Percentiles rank a stretch among this genome's conserved stretches.
phyloP scores from a whole-genome alignment of 176 grass and related monocot species.

The Oryza glumipatula region DNA sequence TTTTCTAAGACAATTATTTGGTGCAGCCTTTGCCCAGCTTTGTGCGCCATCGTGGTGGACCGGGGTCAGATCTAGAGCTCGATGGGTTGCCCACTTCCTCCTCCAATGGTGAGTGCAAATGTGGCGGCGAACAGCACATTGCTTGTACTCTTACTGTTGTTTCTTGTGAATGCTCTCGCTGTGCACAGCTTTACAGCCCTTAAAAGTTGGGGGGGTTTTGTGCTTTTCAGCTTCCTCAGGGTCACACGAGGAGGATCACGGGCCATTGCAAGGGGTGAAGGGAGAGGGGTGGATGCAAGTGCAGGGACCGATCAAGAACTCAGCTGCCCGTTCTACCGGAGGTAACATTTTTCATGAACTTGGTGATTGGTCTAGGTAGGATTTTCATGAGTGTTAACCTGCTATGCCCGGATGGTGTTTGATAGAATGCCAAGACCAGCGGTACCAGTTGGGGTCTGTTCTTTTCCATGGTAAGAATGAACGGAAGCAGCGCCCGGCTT shows the following conservation, averaged over 20 bases:
- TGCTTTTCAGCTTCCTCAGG: slow-evolving; percentile 43
- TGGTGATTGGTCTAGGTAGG: not conserved
- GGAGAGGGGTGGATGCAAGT: slow-evolving; percentile 29
- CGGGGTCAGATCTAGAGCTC: slow-evolving; percentile 29
- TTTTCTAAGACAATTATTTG: slow-evolving; percentile 3
- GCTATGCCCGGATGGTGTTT: slow-evolving; percentile 27
- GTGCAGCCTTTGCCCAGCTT: slow-evolving; percentile 47
- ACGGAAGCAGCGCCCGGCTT: slow-evolving; percentile 42
- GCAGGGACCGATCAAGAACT: slow-evolving; percentile 9
- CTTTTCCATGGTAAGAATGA: slow-evolving; percentile 49
- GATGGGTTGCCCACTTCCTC: slow-evolving; percentile 34
- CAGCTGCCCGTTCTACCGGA: slow-evolving; percentile 1
- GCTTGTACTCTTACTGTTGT: not conserved
- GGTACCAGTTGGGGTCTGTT: slow-evolving; percentile 24
- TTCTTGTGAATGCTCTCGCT: slow-evolving; percentile 22
- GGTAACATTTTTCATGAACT: slow-evolving; percentile 36
- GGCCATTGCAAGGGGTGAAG: slow-evolving; percentile 17
- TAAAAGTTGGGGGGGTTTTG: slow-evolving; percentile 20
- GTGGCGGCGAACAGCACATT: slow-evolving; percentile 3
- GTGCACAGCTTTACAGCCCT: not conserved
- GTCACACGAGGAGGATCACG: slow-evolving; percentile 16
- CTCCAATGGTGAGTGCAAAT: slow-evolving; percentile 44
- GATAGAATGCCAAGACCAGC: slow-evolving; percentile 60
- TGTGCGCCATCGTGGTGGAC: slow-evolving; percentile 28
- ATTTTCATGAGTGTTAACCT: not conserved